Evolutionary conservation across 2,329 filamentous ascomycete genomes (phyloP), one percentile per base, ranked within the genome.

Genomic region (Pseudogymnoascus sp.): DNA sequence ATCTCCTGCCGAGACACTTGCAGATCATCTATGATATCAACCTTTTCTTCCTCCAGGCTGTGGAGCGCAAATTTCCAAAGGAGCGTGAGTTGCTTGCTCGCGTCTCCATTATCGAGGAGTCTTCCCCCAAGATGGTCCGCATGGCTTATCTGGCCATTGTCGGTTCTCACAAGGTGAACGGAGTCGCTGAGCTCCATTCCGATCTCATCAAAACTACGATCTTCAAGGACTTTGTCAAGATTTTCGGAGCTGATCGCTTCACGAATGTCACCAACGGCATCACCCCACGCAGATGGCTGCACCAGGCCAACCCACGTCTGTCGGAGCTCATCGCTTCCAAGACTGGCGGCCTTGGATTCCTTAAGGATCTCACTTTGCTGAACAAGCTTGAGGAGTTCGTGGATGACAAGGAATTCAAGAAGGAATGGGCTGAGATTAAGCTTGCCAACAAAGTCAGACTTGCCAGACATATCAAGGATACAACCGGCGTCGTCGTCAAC

Each of bases 11-110:
- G 18, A 88, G 94, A 63, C 94, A 99, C 75, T 81, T 99, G 61
- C 91, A 97, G 75, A 96, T 97, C 73, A 97, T 97, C 72, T 97
- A 95, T 76, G 94, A 99, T 70, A 95, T 99, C 80, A 99, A 99
- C 77, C 78, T 97, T 53, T 89, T 86, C 75, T 99, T 99, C 84
- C 77, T 99, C 56, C 93, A 97, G 73, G 81, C 77, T 18, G 93
- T 99, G 14, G 94, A 99, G 80, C 90, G 90, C 71, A 85, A 83
- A 64, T 97, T 96, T 78, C 94, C 94, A 50, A 86, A 91, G 62
- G 91, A 97, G 68, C 86, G 91, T 63, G 93, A 97, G 1, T 82
- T 99, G 67, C 84, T 99, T 35, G 75, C 81, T 12, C 84, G 91
- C 38, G 92, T 97, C n/a, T 97, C 93, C 4, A 95, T 99, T 72